Conservation (phyloP, 352 stramenopile genomes). For the Chrysophaeum taylorii region DNA sequence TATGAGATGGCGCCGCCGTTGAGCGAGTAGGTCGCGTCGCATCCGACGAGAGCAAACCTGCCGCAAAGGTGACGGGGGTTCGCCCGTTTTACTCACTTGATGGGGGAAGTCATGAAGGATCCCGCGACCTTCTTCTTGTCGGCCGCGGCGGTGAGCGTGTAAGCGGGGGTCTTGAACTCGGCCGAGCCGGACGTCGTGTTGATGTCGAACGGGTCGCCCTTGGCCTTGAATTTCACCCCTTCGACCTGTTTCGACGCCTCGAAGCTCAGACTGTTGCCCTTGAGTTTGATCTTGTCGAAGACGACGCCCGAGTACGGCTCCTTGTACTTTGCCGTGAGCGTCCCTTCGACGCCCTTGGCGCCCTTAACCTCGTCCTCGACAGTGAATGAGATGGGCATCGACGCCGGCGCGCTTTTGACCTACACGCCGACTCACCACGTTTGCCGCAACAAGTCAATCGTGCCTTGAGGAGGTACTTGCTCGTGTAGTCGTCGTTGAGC, state of each 20-base stretch:
- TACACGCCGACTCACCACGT: too few species aligned
- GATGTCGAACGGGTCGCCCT: neutral
- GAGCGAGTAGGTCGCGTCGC: neutral
- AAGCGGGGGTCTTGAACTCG: neutral
- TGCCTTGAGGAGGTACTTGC: constrained; percentile 5
- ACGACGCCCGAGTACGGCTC: neutral
- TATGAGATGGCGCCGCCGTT: neutral
- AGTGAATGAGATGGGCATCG: neutral
- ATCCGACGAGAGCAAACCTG: neutral
- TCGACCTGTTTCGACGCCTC: too few species aligned
- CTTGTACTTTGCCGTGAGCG: constrained; percentile 5
- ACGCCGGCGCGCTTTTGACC: neutral
- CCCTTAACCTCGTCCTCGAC: constrained; percentile 11
- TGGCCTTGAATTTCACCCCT: constrained; percentile 2
- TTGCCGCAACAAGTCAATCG: too few species aligned
- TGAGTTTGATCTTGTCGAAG: neutral
- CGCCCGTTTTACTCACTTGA: too few species aligned
- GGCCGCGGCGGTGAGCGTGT: neutral
- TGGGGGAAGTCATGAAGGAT: neutral
- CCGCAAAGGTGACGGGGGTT: too few species aligned
- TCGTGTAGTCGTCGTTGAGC: constrained; percentile 14
- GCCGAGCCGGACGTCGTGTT: neutral
- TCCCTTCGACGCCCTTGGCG: constrained; percentile 1
- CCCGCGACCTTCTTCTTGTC: constrained; percentile 5
- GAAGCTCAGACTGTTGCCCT: neutral